A percentile compares a stretch with the other conserved stretches of the same genome.
phyloP scores from a whole-genome alignment of 306 rosid species.

The Citrullus amarus region DNA sequence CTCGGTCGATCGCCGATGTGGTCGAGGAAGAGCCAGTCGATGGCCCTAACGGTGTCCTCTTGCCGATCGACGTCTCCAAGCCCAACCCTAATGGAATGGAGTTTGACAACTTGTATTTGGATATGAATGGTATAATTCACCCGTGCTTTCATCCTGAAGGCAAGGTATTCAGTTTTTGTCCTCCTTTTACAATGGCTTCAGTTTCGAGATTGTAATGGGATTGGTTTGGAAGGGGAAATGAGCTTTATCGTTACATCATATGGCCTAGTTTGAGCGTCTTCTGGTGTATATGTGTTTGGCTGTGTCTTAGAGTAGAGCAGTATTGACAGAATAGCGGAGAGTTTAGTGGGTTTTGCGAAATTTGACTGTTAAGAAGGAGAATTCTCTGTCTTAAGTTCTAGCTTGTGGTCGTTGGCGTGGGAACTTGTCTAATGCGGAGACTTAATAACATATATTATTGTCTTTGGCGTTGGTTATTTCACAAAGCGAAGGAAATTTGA shows the following conservation, averaged over 20 bases:
- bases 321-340: background rate
- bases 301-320: background rate
- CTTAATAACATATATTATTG: background rate
- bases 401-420: background rate
- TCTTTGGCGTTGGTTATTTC: background rate
- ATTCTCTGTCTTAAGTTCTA: background rate
- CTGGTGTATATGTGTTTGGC: background rate
- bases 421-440: background rate
- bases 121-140: constrained; percentile 92
- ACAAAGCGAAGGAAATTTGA: background rate
- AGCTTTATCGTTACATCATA: background rate
- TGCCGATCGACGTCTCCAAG: constrained; percentile 42
- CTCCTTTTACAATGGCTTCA: background rate
- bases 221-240: background rate
- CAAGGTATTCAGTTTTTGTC: constrained; percentile 30
- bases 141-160: constrained; percentile 98
- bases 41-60: constrained; percentile 17
- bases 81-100: constrained; percentile 91
- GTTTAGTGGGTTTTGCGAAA: background rate
- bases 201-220: background rate
- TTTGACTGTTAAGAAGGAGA: background rate
- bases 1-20: constrained; percentile 64
- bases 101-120: constrained; percentile 83
- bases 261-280: background rate
- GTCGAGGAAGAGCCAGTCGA: constrained; percentile 48